Evolutionary conservation across 1,139 yeast species (phyloP).

Genomic region (Eremothecium cymbalariae): DNA sequence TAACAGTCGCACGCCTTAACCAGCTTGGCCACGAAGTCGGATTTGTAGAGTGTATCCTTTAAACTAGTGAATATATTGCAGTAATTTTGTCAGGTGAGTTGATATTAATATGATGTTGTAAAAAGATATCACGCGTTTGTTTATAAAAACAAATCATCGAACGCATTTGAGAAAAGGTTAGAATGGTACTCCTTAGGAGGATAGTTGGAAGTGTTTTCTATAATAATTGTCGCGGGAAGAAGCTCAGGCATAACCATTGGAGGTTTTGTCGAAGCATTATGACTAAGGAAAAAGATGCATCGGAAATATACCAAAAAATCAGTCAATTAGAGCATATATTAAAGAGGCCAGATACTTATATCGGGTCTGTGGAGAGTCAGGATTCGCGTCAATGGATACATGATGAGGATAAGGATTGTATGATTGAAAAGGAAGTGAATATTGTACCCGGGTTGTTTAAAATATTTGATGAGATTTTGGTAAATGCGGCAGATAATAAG

Average conservation of each 20-base stretch:
- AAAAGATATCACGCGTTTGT: too few relatives aligned
- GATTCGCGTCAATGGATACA: conserved; percentile 81
- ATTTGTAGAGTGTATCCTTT: neutral
- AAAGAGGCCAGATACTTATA: conserved; percentile 95
- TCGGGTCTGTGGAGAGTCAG: conserved; percentile 86
- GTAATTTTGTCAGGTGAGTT: too few relatives aligned
- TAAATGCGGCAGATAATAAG: conserved; percentile 97
- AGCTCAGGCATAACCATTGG: too few relatives aligned
- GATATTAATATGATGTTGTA: too few relatives aligned
- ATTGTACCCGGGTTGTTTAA: conserved; percentile 95
- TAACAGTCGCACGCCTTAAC: conserved; percentile 20
- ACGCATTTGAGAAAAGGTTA: too few relatives aligned
- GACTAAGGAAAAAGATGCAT: conserved; percentile 39
- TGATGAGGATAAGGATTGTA: conserved; percentile 59
- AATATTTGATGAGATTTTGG: conserved; percentile 94
- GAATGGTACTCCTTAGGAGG: too few relatives aligned
- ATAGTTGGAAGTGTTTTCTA: too few relatives aligned
- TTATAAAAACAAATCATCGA: too few relatives aligned
- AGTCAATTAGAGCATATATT: conserved; percentile 93
- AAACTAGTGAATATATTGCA: too few relatives aligned
- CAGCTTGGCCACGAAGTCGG: conserved; percentile 19
- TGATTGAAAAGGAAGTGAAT: conserved; percentile 62
- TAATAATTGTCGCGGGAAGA: too few relatives aligned
- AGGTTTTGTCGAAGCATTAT: too few relatives aligned
- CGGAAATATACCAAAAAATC: conserved; percentile 85